A percentile compares a stretch with the other conserved stretches of the same genome.
Conservation (phyloP, 2,329 filamentous ascomycete genomes). For the Fusarium pilosicola region DNA sequence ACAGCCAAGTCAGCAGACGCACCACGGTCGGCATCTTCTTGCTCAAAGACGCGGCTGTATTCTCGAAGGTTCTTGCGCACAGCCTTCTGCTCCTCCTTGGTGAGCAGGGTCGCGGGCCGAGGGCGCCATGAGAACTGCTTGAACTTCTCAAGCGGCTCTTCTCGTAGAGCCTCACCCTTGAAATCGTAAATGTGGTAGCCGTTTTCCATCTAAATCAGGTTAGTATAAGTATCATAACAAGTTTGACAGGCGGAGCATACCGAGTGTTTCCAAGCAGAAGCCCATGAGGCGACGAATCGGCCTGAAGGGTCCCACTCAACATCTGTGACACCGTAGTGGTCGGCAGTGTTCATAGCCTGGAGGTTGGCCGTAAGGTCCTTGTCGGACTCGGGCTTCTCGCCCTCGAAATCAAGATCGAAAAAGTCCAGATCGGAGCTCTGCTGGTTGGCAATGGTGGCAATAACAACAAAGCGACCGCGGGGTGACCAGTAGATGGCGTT, state of each 20-base stretch:
- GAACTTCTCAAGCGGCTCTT: constrained; percentile 95
- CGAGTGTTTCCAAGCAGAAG: constrained; percentile 93
- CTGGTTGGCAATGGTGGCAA: constrained; percentile 91
- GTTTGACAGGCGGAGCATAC: constrained; percentile 64
- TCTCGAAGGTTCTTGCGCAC: constrained; percentile 98
- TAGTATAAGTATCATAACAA: constrained; percentile 34
- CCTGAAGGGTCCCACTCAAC: constrained; percentile 98
- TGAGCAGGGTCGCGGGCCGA: constrained; percentile 87
- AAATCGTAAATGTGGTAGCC: constrained; percentile 99
- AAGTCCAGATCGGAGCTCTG: constrained; percentile 97
- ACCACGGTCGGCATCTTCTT: constrained; percentile 92
- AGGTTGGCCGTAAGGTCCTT: constrained; percentile 96
- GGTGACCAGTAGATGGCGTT: constrained; percentile 99
- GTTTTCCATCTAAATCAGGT: constrained; percentile 90
- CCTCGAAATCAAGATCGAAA: constrained; percentile 97
- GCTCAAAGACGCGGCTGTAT: constrained; percentile 94
- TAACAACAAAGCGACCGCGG: constrained; percentile 91
- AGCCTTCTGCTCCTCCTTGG: constrained; percentile 96
- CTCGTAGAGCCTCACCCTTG: constrained; percentile 86
- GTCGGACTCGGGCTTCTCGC: constrained; percentile 91
- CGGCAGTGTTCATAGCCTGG: constrained; percentile 90
- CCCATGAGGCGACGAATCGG: constrained; percentile 92
- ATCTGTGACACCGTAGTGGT: constrained; percentile 98
- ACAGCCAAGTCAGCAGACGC: constrained; percentile 94
- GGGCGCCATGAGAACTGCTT: constrained; percentile 98